Evolutionary conservation across 148 eudicot genomes (phyloP).

Genomic region (Camellia lanceoleosa): DNA sequence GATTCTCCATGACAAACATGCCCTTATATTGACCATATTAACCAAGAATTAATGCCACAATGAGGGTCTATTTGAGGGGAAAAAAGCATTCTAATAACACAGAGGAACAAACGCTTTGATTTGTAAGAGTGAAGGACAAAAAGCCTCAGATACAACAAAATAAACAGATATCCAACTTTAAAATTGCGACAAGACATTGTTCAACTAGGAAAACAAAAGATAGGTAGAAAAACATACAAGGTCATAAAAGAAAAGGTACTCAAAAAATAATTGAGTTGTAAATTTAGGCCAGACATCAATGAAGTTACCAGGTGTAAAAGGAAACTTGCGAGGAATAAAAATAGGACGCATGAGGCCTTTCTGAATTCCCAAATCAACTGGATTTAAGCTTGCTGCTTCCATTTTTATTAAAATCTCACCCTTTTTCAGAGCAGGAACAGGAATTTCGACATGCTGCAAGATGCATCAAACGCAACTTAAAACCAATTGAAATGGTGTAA

Average conservation of each 20-base stretch:
- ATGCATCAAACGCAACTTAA: neutral
- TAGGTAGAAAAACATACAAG: neutral
- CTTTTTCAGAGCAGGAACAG: constrained; percentile 58
- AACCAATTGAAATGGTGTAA: neutral
- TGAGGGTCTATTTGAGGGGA: neutral
- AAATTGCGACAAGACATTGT: neutral
- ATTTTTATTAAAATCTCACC: constrained; percentile 68
- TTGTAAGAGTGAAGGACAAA: no score
- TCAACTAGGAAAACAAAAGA: neutral
- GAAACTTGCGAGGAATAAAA: constrained; percentile 58
- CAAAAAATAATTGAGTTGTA: neutral
- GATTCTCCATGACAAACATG: neutral
- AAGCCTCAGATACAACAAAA: neutral
- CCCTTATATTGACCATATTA: no score
- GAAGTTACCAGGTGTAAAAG: constrained; percentile 58
- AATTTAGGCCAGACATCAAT: neutral
- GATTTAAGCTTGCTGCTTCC: constrained; percentile 77
- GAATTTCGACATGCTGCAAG: constrained; percentile 73
- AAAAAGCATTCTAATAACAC: neutral
- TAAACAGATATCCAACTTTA: neutral
- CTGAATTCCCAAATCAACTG: constrained; percentile 72
- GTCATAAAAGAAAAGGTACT: neutral
- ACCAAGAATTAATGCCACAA: neutral
- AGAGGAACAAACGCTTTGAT: neutral
- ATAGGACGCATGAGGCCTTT: constrained; percentile 51